Percentiles rank a stretch among this genome's conserved stretches.
Evolutionary conservation across 306 rosid species (phyloP).

Genomic region (Rosa chinensis): DNA sequence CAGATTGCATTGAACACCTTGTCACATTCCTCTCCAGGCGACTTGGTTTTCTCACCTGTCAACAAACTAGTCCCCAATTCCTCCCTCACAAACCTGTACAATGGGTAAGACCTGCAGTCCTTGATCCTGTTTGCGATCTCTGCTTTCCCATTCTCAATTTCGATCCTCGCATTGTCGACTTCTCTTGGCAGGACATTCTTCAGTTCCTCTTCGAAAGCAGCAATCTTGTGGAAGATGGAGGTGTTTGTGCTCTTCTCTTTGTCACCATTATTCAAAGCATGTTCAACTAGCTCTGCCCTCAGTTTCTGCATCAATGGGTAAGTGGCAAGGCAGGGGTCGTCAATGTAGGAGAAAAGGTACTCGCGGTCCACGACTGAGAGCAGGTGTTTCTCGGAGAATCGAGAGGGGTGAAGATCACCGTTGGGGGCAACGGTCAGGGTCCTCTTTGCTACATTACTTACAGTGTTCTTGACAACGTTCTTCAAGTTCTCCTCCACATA

Average conservation of each 20-base stretch:
- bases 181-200: constrained; percentile 66
- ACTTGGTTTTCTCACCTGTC: constrained; percentile 70
- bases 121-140: constrained; percentile 53
- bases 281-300: constrained; percentile 78
- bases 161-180: constrained; percentile 55
- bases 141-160: constrained; percentile 63
- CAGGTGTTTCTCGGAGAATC: constrained; percentile 78
- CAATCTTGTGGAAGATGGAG: constrained; percentile 77
- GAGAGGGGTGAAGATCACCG: constrained; percentile 80
- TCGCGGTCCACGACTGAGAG: constrained; percentile 76
- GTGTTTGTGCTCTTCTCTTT: constrained; percentile 47
- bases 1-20: constrained; percentile 74
- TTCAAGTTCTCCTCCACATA: constrained; percentile 81
- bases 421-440: constrained; percentile 53
- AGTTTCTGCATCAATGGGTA: constrained; percentile 81
- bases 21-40: constrained; percentile 91
- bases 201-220: constrained; percentile 73
- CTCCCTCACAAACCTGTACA: constrained; percentile 77
- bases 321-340: constrained; percentile 73
- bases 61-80: constrained; percentile 57
- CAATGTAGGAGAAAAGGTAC: constrained; percentile 59
- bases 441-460: constrained; percentile 67
- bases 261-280: constrained; percentile 67
- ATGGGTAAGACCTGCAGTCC: constrained; percentile 81
- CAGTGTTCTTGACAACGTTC: constrained; percentile 54